Evolutionary conservation across 2,329 filamentous ascomycete genomes (phyloP), one percentile per base, ranked within the genome.

Genomic region (Sporothrix dimorphospora): DNA sequence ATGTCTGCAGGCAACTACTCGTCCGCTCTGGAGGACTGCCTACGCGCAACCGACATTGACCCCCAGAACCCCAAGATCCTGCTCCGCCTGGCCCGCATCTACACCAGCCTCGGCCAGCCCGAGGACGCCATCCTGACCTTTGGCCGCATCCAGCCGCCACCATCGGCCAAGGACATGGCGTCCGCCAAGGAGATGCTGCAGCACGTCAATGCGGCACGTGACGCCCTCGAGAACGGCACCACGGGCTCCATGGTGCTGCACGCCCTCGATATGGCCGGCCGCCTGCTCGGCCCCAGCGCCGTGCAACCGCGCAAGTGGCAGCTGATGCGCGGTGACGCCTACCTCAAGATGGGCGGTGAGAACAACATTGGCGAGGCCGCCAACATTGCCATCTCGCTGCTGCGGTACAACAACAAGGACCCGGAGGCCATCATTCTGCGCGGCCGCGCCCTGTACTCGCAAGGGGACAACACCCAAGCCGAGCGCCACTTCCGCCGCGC

Each of bases 381-480:
- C 82, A 97, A 94, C 79, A 90, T 98, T 71, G 94, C 94, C 77
- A 97, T 98, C 89, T 89, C 88, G 2, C 83, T 99, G 77, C 86
- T 99, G 74, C 90, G 96, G 70, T 86, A 88, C 79, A 98, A 98
- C 84, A 94, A 86, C 80, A 92, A 95, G 79, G 96, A 99, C 78
- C 94, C 96, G 1, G 96, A 99, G 82, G 96, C 95, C 1, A 85
- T 99, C 75, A 93, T 98, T 6, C 88, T 99, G 69, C 90, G 95
- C 65, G 96, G 95, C 30, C 90, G 94, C 75, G 92, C 94, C 19
- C 87, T 97, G 67, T 98, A 98, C 78, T 91, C 90, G 4, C 93
- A 96, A 80, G 96, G 96, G 40, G 96, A 99, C 77, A 97, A 97
- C 78, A 93, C 97, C 2, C 97, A 98, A 85, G 95, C 96, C 1